Conservation (phyloP, 805 yeast species). For the Starmerella potacharoeniae region DNA sequence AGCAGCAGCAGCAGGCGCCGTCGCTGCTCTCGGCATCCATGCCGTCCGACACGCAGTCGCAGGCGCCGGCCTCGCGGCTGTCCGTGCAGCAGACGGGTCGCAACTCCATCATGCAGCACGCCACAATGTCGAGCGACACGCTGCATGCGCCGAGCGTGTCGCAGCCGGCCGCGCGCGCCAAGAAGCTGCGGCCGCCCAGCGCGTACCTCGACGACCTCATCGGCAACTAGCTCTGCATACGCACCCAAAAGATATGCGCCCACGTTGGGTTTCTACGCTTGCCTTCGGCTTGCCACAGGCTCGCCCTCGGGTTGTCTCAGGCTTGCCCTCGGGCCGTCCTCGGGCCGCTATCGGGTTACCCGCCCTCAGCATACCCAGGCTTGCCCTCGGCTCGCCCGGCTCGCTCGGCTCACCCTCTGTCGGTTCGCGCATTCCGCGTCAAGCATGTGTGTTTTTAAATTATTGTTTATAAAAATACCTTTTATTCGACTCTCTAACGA, state of each 20-base stretch:
- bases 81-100: conserved; percentile 16
- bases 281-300: too few relatives aligned
- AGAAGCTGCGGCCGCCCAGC: conserved; percentile 29
- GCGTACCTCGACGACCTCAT: conserved; percentile 31
- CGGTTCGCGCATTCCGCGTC: background rate
- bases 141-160: background rate
- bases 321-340: too few relatives aligned
- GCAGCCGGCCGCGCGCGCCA: conserved; percentile 5
- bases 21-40: conserved; percentile 4
- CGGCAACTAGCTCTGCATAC: conserved; percentile 4
- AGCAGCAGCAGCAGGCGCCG: conserved; percentile 2
- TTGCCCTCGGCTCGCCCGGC: too few relatives aligned
- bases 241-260: background rate
- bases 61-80: conserved; percentile 3
- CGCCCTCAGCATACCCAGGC: too few relatives aligned
- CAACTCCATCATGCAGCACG: conserved; percentile 14
- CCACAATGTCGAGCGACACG: conserved; percentile 12
- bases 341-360: too few relatives aligned
- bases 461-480: background rate
- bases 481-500: conserved; percentile 38
- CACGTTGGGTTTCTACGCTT: too few relatives aligned
- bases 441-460: background rate
- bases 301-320: too few relatives aligned
- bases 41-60: conserved; percentile 7
- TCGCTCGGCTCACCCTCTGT: background rate